Percentiles rank a stretch among this genome's conserved stretches.
Evolutionary conservation across 192 early-diverging fungal genomes (phyloP).

Genomic region (Dissophora ornata): DNA sequence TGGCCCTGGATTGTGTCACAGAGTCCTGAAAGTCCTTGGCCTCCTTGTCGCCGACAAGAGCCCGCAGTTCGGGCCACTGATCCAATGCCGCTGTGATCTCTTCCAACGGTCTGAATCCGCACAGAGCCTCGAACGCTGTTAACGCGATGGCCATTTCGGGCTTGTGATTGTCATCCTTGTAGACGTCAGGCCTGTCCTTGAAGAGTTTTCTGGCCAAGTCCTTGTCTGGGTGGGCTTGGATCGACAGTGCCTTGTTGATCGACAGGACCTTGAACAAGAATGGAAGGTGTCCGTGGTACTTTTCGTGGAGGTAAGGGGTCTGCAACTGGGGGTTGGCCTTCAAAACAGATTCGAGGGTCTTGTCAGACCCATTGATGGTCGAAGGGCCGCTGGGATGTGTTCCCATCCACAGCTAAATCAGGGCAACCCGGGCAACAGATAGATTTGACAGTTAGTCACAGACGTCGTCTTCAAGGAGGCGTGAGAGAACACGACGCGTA

Average conservation of each 20-base stretch:
- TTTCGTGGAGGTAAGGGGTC: slow-evolving; percentile 61
- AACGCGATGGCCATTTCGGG: slow-evolving; percentile 98
- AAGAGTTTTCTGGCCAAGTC: slow-evolving; percentile 80
- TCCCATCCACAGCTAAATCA: slow-evolving; percentile 97
- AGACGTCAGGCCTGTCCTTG: slow-evolving; percentile 77
- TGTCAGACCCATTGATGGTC: slow-evolving; percentile 47
- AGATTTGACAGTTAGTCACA: too few relatives aligned
- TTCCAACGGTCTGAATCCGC: slow-evolving; percentile 87
- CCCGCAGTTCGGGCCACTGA: slow-evolving; percentile 83
- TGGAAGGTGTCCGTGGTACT: slow-evolving; percentile 86
- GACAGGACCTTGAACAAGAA: slow-evolving; percentile 98
- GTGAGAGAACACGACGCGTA: slow-evolving; percentile 26
- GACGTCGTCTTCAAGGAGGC: too few relatives aligned
- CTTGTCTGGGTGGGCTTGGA: slow-evolving; percentile 99
- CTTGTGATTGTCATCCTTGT: slow-evolving; percentile 96
- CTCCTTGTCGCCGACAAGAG: slow-evolving; percentile 69
- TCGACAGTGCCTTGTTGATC: slow-evolving; percentile 90
- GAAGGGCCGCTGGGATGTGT: slow-evolving; percentile 96
- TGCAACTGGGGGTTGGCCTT: slow-evolving; percentile 64
- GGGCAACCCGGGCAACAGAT: too few relatives aligned
- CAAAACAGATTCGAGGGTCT: slow-evolving; percentile 73
- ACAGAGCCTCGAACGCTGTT: slow-evolving; percentile 94
- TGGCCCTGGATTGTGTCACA: slow-evolving; percentile 48
- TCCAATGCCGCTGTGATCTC: slow-evolving; percentile 77
- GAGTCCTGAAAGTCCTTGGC: slow-evolving; percentile 58